These are phyloP conservation scores for Leccinum obscurum DNA, from an alignment of 768 basidiomycete genomes.

Conservation along the genomic window DNA sequence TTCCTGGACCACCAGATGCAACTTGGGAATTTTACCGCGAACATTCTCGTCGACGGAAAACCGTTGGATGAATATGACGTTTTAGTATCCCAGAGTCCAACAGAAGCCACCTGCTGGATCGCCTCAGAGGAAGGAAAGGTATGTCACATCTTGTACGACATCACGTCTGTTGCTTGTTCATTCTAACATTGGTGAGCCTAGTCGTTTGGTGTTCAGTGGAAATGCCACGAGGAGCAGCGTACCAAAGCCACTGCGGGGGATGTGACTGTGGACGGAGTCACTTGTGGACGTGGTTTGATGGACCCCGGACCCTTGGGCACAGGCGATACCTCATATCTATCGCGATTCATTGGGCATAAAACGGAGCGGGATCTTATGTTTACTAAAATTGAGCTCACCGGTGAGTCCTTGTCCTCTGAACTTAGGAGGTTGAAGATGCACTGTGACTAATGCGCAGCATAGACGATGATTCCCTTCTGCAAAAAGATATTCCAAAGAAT, in stretches of 20 bases:
- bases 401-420: background rate
- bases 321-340: too few species aligned
- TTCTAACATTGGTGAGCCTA: background rate
- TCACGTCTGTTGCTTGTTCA: background rate
- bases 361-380: background rate
- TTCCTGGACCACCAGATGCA: background rate
- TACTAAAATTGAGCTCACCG: background rate
- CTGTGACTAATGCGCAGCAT: background rate
- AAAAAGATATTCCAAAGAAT: constrained; percentile 5
- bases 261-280: background rate
- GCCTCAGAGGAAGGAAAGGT: background rate
- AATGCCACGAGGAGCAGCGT: background rate
- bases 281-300: background rate
- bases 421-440: background rate
- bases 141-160: background rate
- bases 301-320: background rate
- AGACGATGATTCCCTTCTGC: constrained; percentile 25
- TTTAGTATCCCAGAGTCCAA: background rate
- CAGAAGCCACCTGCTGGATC: background rate
- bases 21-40: background rate
- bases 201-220: background rate
- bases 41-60: background rate
- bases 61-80: background rate
- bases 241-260: background rate
- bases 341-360: too few species aligned